Evolutionary conservation across 2,329 filamentous ascomycete species (phyloP).

Genomic region (Arthrobotrys musiformis): DNA sequence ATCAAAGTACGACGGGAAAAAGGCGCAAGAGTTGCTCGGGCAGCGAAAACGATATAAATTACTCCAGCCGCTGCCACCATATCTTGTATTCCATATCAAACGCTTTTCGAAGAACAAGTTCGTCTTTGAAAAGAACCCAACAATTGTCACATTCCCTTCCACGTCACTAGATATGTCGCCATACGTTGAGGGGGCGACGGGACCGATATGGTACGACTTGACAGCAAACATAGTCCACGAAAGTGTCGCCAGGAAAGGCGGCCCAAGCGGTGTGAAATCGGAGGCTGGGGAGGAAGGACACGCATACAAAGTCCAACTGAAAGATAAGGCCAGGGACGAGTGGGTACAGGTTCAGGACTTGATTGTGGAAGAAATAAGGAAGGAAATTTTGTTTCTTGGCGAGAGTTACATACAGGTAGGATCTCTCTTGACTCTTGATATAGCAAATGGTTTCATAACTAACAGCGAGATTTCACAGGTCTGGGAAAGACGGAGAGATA

Average conservation of each 20-base stretch:
- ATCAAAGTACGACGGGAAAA: slow-evolving; percentile 89
- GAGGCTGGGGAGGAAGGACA: slow-evolving; percentile 87
- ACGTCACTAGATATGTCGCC: slow-evolving; percentile 85
- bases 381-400: slow-evolving; percentile 88
- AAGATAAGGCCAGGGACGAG: slow-evolving; percentile 81
- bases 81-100: slow-evolving; percentile 93
- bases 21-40: slow-evolving; percentile 86
- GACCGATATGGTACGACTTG: slow-evolving; percentile 91
- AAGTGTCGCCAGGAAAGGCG: slow-evolving; percentile 71
- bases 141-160: slow-evolving; percentile 95
- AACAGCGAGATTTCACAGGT: slow-evolving; percentile 22
- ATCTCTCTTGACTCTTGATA: no score
- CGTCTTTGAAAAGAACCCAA: slow-evolving; percentile 93
- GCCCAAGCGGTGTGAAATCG: slow-evolving; percentile 67
- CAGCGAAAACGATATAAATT: slow-evolving; percentile 90
- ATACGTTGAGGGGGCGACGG: slow-evolving; percentile 87
- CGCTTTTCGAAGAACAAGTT: slow-evolving; percentile 98
- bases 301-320: slow-evolving; percentile 92
- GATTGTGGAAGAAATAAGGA: slow-evolving; percentile 88
- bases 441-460: background rate
- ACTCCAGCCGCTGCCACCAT: slow-evolving; percentile 89
- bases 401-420: slow-evolving; percentile 97
- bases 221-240: slow-evolving; percentile 94
- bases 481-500: slow-evolving; percentile 51
- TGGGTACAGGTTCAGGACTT: slow-evolving; percentile 96